phyloP scores from a whole-genome alignment of 768 basidiomycete genomes.

The Amanita brunnescens region DNA sequence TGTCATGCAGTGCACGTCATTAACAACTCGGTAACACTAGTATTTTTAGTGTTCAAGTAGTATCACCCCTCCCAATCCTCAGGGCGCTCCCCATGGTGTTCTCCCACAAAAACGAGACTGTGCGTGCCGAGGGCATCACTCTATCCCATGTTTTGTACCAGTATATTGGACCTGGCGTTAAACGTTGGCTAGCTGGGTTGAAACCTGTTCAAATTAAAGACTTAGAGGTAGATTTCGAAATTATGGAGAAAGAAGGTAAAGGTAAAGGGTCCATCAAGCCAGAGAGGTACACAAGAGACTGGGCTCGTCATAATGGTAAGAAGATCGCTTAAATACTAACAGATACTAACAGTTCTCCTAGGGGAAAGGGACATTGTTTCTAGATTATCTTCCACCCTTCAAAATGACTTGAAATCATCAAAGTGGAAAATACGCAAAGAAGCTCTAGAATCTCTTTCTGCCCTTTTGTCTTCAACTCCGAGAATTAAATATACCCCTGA shows the following conservation, averaged over 20 bases:
- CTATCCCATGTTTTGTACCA: constrained; percentile 76
- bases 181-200: constrained; percentile 78
- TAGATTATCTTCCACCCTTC: constrained; percentile 68
- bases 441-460: constrained; percentile 74
- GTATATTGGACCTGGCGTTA: constrained; percentile 76
- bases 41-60: constrained; percentile 68
- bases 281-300: constrained; percentile 66
- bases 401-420: constrained; percentile 70
- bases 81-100: constrained; percentile 91
- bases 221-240: constrained; percentile 82
- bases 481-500: constrained; percentile 76
- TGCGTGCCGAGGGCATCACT: constrained; percentile 82
- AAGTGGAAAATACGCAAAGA: constrained; percentile 99
- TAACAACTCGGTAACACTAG: constrained; percentile 29
- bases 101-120: constrained; percentile 88
- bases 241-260: constrained; percentile 71
- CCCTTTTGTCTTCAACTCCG: constrained; percentile 57
- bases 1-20: background rate
- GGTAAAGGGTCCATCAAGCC: constrained; percentile 79
- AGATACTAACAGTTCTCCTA: constrained; percentile 12
- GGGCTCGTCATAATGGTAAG: constrained; percentile 41
- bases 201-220: constrained; percentile 98
- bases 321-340: constrained; percentile 11
- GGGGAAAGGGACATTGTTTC: constrained; percentile 61
- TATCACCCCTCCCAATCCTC: constrained; percentile 70